Evolutionary conservation across 23 red algal species (phyloP), one percentile per base, ranked within the genome.

Genomic region (Chondrus crispus): DNA sequence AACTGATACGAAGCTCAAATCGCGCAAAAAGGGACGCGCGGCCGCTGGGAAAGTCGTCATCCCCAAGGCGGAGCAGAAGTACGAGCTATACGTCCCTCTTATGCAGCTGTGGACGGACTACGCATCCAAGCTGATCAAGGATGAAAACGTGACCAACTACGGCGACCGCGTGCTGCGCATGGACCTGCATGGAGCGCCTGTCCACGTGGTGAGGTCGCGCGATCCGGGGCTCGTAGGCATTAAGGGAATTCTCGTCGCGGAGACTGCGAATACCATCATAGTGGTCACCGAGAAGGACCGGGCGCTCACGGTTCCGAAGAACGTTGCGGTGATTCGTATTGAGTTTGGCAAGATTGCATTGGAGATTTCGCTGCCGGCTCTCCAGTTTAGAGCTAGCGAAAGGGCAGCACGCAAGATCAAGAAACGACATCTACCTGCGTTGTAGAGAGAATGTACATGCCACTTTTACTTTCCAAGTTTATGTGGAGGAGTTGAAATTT

Each of bases 331-430:
- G 20, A 53, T 88, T 22, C 48, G 73, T 29, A 45, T 94, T 37
- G 10, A 22, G 7, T 49, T 94, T 2, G 47, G 46, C 18, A 50
- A 94, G 51, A 42, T 12, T 20, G 51, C 51, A 19, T 22, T 94
- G 1, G 81, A 87, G 68, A 18, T 94, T 2, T 43, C 60, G 39
- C 52, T 94, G 30, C 82, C 91, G 10, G 70, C 39, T 20, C 48
- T 94, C 3, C 43, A 39, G 8, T 94, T 76, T 43, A 62, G 91
- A 47, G 91, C 91, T 33, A 79, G 68, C 28, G 91, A 94, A 37
- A 77, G 91, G 52, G 63, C 68, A 29, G 80, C 83, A 20, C 62
- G 91, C 38, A 94, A 94, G 81, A 87, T 94, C 16, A 94, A 94
- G 46, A 92, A 92, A 58, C 54, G 57, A 54, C 75, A 92, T 47